Evolutionary conservation across 2,329 filamentous ascomycete genomes (phyloP), one percentile per base, ranked within the genome.

Genomic region (Alternaria sp.): DNA sequence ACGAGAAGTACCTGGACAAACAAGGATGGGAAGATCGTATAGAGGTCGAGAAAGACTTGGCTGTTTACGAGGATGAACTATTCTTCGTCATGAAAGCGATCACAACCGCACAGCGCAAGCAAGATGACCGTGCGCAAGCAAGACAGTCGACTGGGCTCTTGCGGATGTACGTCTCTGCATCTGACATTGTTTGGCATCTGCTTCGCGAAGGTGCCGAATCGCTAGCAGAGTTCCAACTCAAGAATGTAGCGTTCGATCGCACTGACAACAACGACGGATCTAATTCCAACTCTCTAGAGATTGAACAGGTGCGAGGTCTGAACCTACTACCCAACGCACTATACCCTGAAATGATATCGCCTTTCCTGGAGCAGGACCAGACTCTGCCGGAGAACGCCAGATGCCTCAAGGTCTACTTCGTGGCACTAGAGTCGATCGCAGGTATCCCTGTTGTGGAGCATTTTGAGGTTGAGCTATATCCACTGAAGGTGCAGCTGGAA

Each of bases 11-110:
- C 62, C 85, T 99, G 27, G 94, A 98, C 78, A 89, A 90, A 72
- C 89, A 92, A 73, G 94, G 94, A 14, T 98, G 94, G 94, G 89
- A 95, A 74, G 94, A 98, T 75, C 88, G 93, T 34, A 84, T 97
- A 60, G 82, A 90, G n/a, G 85, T 99, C 44, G 95, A 99, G 75
- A 90, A 92, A 53, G 95, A 99, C 75, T 83, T 99, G 52, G 88
- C 92, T 10, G 89, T 89, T 20, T 97, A 93, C 73, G 95, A 98
- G 77, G 95, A 99, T 72, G 96, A 99, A 78, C 81, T 99, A 9
- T 99, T 99, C 85, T 99, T 99, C 81, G 92, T 99, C 84, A 98
- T 99, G 95, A 98, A 99, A 74, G 96, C 95, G 40, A 99, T 99
- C 76, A 99, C 95, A 2, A 96, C 93, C 3, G 96, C 94, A 5